Conservation (phyloP, 2,329 filamentous ascomycete species). For the Bipolaris bicolor region DNA sequence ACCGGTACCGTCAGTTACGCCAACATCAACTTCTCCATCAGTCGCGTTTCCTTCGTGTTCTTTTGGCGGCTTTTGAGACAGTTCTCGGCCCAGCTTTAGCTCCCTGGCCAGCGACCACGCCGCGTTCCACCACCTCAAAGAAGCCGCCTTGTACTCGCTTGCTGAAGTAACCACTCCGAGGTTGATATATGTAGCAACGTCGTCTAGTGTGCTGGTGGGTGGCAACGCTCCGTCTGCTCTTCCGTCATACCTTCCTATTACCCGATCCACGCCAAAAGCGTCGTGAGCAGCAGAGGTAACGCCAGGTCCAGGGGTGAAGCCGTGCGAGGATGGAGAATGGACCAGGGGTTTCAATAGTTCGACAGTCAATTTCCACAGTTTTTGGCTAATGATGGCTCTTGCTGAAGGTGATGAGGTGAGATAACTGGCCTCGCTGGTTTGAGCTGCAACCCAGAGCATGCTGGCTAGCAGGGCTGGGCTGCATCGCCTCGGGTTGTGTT, state of each 20-base stretch:
- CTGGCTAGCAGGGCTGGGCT: constrained; percentile 86
- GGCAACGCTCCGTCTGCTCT: constrained; percentile 54
- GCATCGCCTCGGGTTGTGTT: constrained; percentile 78
- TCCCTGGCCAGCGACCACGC: constrained; percentile 90
- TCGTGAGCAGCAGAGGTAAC: constrained; percentile 79
- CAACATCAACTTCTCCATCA: constrained; percentile 47
- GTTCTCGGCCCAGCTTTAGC: constrained; percentile 83
- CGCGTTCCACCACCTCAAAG: constrained; percentile 90
- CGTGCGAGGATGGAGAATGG: constrained; percentile 69
- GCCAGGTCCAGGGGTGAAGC: constrained; percentile 58
- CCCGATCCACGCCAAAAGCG: constrained; percentile 75
- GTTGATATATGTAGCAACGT: constrained; percentile 89
- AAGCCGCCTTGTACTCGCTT: constrained; percentile 82
- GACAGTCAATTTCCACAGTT: constrained; percentile 83
- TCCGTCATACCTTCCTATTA: constrained; percentile 57
- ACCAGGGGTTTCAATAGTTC: constrained; percentile 86
- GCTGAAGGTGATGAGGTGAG: constrained; percentile 82
- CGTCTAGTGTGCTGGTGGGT: constrained; percentile 74
- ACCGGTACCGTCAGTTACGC: constrained; percentile 38
- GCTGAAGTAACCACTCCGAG: constrained; percentile 89
- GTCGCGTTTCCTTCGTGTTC: constrained; percentile 41
- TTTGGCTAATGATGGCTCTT: constrained; percentile 83
- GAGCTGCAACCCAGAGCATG: constrained; percentile 94
- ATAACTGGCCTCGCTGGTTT: constrained; percentile 87
- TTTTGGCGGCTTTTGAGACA: constrained; percentile 64